phyloP scores from a whole-genome alignment of 2,329 filamentous ascomycete genomes.

The Colletotrichum siamense region DNA sequence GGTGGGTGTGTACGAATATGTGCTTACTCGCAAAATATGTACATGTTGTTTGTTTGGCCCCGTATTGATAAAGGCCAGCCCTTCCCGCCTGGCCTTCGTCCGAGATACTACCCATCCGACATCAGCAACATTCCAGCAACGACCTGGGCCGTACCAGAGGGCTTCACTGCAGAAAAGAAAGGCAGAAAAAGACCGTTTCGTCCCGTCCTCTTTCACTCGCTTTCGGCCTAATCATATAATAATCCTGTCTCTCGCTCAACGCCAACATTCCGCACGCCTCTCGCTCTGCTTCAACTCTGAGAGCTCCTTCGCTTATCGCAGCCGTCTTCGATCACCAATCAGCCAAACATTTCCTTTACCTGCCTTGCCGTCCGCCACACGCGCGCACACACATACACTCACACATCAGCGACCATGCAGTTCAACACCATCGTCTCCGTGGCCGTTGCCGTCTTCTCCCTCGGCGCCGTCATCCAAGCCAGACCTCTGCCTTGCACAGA shows the following conservation, averaged over 20 bases:
- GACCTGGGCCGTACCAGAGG: neutral
- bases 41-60: conserved; percentile 1
- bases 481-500: conserved; percentile 45
- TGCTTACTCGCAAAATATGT: neutral
- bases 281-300: neutral
- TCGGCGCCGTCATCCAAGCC: conserved; percentile 31
- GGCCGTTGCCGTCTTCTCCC: conserved; percentile 27
- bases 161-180: neutral
- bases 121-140: neutral
- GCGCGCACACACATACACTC: neutral
- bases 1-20: neutral
- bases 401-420: conserved; percentile 27
- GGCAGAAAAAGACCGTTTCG: neutral
- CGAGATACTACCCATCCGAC: neutral
- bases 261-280: neutral
- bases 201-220: neutral
- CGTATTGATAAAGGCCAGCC: conserved; percentile 4
- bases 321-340: neutral
- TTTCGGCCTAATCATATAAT: neutral
- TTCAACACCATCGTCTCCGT: conserved; percentile 26
- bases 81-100: neutral
- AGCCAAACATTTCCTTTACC: neutral
- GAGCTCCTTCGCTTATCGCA: neutral
- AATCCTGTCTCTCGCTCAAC: neutral
- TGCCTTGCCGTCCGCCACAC: neutral